Percentiles rank a stretch among this genome's conserved stretches.
phyloP scores from a whole-genome alignment of 305 asterid genomes.

The Fraxinus dipetala region DNA sequence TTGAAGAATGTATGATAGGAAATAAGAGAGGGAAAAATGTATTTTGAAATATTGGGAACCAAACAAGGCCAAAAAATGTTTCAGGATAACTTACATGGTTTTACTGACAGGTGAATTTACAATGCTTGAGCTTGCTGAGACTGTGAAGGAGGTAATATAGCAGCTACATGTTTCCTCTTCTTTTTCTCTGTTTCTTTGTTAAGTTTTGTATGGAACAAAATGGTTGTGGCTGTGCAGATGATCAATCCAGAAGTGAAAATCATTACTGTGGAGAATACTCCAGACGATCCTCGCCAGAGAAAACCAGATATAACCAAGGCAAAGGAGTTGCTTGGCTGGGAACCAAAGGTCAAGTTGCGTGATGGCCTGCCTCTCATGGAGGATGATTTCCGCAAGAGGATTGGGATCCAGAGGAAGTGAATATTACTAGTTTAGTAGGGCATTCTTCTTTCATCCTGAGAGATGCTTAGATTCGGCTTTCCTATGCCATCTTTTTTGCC shows the following conservation, averaged over 20 bases:
- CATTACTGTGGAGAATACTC: constrained; percentile 81
- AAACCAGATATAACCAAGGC: constrained; percentile 94
- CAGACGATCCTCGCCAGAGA: constrained; percentile 97
- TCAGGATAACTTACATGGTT: constrained; percentile 11
- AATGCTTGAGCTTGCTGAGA: constrained; percentile 95
- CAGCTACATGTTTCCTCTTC: neutral
- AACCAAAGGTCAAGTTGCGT: constrained; percentile 81
- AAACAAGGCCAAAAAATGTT: neutral
- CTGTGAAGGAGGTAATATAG: constrained; percentile 78
- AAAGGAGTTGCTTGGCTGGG: constrained; percentile 81
- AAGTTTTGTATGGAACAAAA: neutral
- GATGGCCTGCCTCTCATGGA: constrained; percentile 98
- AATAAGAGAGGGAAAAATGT: no score
- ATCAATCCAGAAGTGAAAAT: constrained; percentile 76
- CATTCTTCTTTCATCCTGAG: neutral
- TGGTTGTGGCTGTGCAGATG: constrained; percentile 45
- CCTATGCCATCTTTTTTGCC: neutral
- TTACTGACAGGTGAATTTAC: constrained; percentile 81
- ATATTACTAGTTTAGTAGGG: neutral
- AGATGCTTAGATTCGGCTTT: constrained; percentile 16
- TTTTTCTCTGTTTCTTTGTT: neutral
- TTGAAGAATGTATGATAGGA: no score
- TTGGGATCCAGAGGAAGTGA: constrained; percentile 52
- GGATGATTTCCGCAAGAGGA: constrained; percentile 89
- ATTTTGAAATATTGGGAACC: no score